Evolutionary conservation across 2,329 filamentous ascomycete species (phyloP), one percentile per base, ranked within the genome.

Genomic region (Colletotrichum simmondsii): DNA sequence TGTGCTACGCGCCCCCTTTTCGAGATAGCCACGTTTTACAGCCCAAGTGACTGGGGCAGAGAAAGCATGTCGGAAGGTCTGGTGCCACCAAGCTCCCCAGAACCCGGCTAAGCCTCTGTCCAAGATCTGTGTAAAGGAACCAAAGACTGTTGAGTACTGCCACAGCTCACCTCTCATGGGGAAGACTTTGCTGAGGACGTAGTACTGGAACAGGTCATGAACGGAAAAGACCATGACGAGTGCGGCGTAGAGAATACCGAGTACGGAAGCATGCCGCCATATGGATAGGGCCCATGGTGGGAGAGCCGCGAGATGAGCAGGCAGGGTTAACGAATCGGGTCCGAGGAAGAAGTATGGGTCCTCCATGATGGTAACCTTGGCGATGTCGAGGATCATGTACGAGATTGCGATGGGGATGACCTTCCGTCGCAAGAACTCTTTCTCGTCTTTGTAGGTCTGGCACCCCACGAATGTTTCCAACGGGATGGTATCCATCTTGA

Each of bases 71-170:
- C 95, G 92, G 83, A 98, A 97, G 3, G 92, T 92, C 82, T 98
- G 95, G 81, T 98, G 96, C 96, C 96, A 98, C 88, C 91, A 96
- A 26, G 86, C 87, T 57, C 93, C 92, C 96, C 96, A 98, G 83
- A 92, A 93, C 1, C 95, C 95, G 1, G 89, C 87, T 2, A 98
- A 85, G 0, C 96, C 95, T 71, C 90, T 86, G 74, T 95, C 90
- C 12, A 92, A 82, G 2, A 95, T 85, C 30, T 85, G 82, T 0
- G 77, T 77, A 68, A 88, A 83, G 24, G 85, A 85, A 14, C 93
- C 92, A 72, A 91, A 87, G 5, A 88, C 84, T 35, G 89, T 82
- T 1, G 90, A 85, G 73, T 87, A 85, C 61, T 86, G 84, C 88
- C 88, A 91, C 2, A 89, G 82, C 59, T 88, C 83, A 8, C 80